Percentiles rank a stretch among this genome's conserved stretches.
phyloP scores from a whole-genome alignment of 345 rosid genomes.

The Combretum micranthum region DNA sequence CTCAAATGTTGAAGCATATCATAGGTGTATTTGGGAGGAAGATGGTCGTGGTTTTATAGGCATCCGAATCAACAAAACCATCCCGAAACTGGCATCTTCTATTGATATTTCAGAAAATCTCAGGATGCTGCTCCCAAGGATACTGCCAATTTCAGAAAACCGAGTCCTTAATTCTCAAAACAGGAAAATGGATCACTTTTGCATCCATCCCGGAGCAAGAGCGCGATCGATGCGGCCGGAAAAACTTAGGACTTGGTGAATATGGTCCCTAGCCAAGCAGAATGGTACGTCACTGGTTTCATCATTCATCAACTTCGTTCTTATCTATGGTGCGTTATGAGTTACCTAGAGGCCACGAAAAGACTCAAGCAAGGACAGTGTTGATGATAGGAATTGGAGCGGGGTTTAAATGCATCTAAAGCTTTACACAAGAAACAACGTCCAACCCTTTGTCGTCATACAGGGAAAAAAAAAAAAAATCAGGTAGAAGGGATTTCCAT shows the following conservation, averaged over 20 bases:
- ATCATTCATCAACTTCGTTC: slow-evolving; percentile 19
- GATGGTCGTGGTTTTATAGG: slow-evolving; percentile 19
- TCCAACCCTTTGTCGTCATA: slow-evolving; percentile 14
- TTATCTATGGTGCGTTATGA: slow-evolving; percentile 22
- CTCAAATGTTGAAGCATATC: slow-evolving; percentile 11
- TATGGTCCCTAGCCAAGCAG: slow-evolving; percentile 22
- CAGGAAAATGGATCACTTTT: slow-evolving; percentile 25
- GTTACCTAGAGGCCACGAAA: slow-evolving; percentile 30
- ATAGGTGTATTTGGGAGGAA: slow-evolving; percentile 14
- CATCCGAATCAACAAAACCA: slow-evolving; percentile 8
- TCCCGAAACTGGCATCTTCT: slow-evolving; percentile 10
- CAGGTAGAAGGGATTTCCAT: too few species aligned
- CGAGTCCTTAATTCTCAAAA: slow-evolving; percentile 7
- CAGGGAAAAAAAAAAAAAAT: too few species aligned
- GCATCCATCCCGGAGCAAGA: slow-evolving; percentile 25
- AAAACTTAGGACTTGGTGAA: slow-evolving; percentile 7
- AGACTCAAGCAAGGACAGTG: slow-evolving; percentile 20
- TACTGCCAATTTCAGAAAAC: background rate
- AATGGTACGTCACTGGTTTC: slow-evolving; percentile 24
- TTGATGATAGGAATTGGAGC: slow-evolving; percentile 28
- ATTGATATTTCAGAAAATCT: slow-evolving; percentile 16
- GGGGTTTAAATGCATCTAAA: slow-evolving; percentile 23
- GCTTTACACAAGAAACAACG: slow-evolving; percentile 9
- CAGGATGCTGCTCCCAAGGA: slow-evolving; percentile 5
- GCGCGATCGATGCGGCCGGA: slow-evolving; percentile 20